Evolutionary conservation across 441 rosid species (phyloP), one percentile per base, ranked within the genome.

Genomic region (Gossypium armourianum): DNA sequence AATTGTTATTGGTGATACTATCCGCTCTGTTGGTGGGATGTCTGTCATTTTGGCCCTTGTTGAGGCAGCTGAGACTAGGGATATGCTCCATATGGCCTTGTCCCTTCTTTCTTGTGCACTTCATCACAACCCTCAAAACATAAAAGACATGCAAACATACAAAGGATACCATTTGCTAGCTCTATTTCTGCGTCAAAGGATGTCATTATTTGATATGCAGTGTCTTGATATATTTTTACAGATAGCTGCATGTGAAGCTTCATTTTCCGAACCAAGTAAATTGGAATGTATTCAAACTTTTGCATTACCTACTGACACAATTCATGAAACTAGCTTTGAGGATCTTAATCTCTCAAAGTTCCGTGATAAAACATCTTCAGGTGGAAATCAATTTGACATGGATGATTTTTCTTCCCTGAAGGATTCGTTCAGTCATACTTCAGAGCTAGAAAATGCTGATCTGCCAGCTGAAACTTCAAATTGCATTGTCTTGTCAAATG

Each of bases 161-260:
- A 86, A 97, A 86, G 99, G 99, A 70, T 96, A 93, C 85, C 99
- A 96, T 85, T 88, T 96, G 83, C 87, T 96, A 72, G 88, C 98
- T 78, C 87, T 96, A 75, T 96, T 96, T 87, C 80, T 96, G 79
- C 99, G 85, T 60, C 92, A 88, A 64, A 88, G 90, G 74, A 91
- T 96, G 90, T 77, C 90, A 21, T 81, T 91, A 49, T 86, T 96
- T 86, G 99, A 96, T 79, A 93, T 93, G 99, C 98, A 91, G 84
- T 86, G 86, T 75, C 93, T 96, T 73, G 98, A 91, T 82, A 85
- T 91, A 53, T 93, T 96, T 84, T 93, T 96, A 72, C 97, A 89
- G 78, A 90, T 93, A 81, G 97, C 99, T 78, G 99, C 99, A 70
- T 96, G 99, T 55, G 93, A 96, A 85, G 99, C 99, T 78, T 93